Evolutionary conservation across 352 stramenopile genomes (phyloP).

Genomic region (Phytophthora constricta): DNA sequence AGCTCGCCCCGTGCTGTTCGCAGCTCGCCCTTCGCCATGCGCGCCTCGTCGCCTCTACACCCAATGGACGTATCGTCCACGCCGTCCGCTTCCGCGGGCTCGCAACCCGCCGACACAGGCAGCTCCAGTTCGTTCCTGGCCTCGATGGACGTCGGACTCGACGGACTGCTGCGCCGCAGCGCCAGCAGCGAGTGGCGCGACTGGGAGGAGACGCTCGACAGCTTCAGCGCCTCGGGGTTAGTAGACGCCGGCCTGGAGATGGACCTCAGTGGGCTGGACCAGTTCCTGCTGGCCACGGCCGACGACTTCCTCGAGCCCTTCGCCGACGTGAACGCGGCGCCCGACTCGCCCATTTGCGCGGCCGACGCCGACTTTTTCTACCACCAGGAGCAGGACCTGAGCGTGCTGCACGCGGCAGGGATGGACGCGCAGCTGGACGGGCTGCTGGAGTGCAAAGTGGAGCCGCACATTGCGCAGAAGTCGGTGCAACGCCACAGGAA

Average conservation of each 20-base stretch:
- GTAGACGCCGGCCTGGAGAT: constrained; percentile 46
- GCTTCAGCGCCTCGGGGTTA: constrained; percentile 23
- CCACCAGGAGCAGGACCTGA: constrained; percentile 39
- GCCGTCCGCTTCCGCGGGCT: constrained; percentile 22
- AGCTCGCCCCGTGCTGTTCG: not conserved
- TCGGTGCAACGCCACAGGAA: constrained; percentile 51
- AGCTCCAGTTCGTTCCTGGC: not conserved
- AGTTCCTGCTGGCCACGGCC: constrained; percentile 60
- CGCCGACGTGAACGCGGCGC: constrained; percentile 24
- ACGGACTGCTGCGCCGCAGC: constrained; percentile 26
- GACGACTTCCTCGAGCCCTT: constrained; percentile 74
- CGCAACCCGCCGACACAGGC: not conserved
- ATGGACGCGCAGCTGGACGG: constrained; percentile 50
- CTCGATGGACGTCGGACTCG: constrained; percentile 12
- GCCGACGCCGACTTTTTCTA: constrained; percentile 29
- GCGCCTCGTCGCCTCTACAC: constrained; percentile 28
- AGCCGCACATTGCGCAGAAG: constrained; percentile 22
- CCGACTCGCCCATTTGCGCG: constrained; percentile 40
- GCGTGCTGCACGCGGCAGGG: constrained; percentile 26
- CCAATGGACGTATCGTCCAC: constrained; percentile 24
- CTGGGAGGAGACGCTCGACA: constrained; percentile 49
- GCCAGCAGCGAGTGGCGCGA: constrained; percentile 49
- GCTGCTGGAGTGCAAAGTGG: constrained; percentile 49
- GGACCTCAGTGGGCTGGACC: constrained; percentile 65
- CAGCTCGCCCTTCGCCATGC: constrained; percentile 12